Evolutionary conservation across 148 eudicot genomes (phyloP), one percentile per base, ranked within the genome.

Genomic region (Vaccinium macrocarpon): DNA sequence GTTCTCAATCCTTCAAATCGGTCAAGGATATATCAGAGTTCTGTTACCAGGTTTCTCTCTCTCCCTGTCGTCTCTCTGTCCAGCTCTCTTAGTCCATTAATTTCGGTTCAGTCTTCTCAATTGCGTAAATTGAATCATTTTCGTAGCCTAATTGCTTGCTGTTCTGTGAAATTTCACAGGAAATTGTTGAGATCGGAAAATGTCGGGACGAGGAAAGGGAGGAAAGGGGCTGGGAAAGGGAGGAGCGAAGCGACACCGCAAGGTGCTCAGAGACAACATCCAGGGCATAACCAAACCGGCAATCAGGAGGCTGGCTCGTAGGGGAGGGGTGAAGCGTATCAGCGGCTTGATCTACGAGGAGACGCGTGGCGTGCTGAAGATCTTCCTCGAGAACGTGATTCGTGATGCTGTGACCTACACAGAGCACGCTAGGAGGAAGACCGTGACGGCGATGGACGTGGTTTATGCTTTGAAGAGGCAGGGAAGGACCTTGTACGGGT

Each of bases 121-220:
- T 42, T 42, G 46, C 0, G 7, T 3, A 42, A 42, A 42, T 42
- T 42, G 46, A 42, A 42, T 42, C 7, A 4, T 3, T 42, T 51
- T 52, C 55, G 14, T 52, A 10, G 55, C 8, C 55, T 12, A 14
- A 42, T 16, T 18, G 23, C 2, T 15, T 38, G 9, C 6, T 42
- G 16, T 74, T 42, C 55, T 4, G 0, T 19, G 19, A 46, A 38
- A 5, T 42, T 5, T 38, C 13, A 0, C 4, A 21, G 21, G 25
- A 42, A 42, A 38, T 12, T 29, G 25, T 6, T 32, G 15, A 19
- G 5, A 16, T 49, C 27, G 25, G 52, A 77, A 80, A 87, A 91
- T 91, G 93, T 91, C 93, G 13, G 93, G 93, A 0, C 83, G 93
- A 0, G 93, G 93, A 0, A 91, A 91, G 90, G 93, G 93, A 52